Evolutionary conservation across 495 filamentous ascomycete genomes (phyloP), one percentile per base, ranked within the genome.

Genomic region (Hyaloscypha bicolor): DNA sequence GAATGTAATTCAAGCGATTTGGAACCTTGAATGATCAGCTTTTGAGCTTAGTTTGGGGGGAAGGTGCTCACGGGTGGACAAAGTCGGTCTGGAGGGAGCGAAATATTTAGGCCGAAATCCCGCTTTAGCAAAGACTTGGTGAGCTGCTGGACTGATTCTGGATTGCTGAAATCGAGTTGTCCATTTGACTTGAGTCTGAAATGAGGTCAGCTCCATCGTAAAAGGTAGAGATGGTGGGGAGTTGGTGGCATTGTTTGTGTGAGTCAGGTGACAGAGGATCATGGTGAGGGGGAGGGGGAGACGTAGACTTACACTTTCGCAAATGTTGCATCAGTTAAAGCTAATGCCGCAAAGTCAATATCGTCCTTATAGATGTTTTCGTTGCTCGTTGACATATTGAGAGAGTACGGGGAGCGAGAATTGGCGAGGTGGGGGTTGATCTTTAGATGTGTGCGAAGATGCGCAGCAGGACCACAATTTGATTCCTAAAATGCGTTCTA

Each of bases 1-100:
- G 79, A 60, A 98, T 87, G 73, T 99, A 99, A 71, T 96, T 96
- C 65, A 94, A 85, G 71, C 91, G 83, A 63, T 93, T 94, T 6
- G 91, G 89, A 4, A 94, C 83, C 88, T 90, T 60, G 31, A 45
- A 0, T 48, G 4, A 1, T 22, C 21, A 22, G 53, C 14, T 22
- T 61, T 32, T 48, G 35, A 3, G 11, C 42, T 48, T 48, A 6
- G 42, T 16, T 48, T 48, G 6, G 42, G 6, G 42, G 42, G 8
- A 1, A 19, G 16, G 16, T 48, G 71, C 85, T 65, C 76, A 96
- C 91, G 29, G 95, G 92, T n/a, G 95, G 95, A 72, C 95, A 99
- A 6, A 99, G 82, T 59, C 95, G 84, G 77, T 96, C 88, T 25
- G 83, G 78, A 0, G 92, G 93, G 0, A 96, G 82, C 16, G 89